Base-by-base conservation (phyloP, 768 basidiomycete species). In the Candolleomyces aberdarensis region DNA sequence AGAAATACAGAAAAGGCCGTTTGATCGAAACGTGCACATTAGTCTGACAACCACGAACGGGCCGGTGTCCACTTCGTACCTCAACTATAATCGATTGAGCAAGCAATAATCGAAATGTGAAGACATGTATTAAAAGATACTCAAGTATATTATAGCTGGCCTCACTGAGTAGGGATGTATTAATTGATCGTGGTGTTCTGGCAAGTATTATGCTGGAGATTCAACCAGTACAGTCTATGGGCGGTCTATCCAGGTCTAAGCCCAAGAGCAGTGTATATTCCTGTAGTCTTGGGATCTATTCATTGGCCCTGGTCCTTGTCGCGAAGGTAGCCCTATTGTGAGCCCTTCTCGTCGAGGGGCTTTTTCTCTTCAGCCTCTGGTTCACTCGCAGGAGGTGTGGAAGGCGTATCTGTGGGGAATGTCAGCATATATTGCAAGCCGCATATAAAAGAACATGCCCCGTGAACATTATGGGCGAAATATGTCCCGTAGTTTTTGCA, bases 401-500 rank as follows among this genome's bases (percentile, higher is more conserved):
- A 46, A 32, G 52, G 22, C 1, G 7, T 22, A 51, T 19, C 49
- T 51, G 20, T 41, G 52, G 48, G 58, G 20, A n/a, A 36, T 49
- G 57, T 49, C 29, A 58, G 52, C 26, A 59, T 50, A 17, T 26
- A 39, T 36, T 54, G 26, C 32, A 10, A 32, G 8, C 39, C 46
- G 55, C 17, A 15, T 49, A 20, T 29, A 39, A 59, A 51, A 22
- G 41, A 32, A 82, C 77, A 80, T 80, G 78, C 79, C 79, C 78
- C 79, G 78, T 74, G 69, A 78, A 82, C 81, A 82, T 88, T 75
- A 92, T 77, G 83, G 76, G 66, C 87, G 83, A 78, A 83, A 86
- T 74, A 89, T 83, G 74, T 76, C 78, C 81, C 85, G 85, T 69
- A 91, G 75, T 74, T 76, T 81, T 75, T 84, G 78, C 86, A 84